Evolutionary conservation across 768 basidiomycete genomes (phyloP).

Genomic region (Xerocomellus intermedius): DNA sequence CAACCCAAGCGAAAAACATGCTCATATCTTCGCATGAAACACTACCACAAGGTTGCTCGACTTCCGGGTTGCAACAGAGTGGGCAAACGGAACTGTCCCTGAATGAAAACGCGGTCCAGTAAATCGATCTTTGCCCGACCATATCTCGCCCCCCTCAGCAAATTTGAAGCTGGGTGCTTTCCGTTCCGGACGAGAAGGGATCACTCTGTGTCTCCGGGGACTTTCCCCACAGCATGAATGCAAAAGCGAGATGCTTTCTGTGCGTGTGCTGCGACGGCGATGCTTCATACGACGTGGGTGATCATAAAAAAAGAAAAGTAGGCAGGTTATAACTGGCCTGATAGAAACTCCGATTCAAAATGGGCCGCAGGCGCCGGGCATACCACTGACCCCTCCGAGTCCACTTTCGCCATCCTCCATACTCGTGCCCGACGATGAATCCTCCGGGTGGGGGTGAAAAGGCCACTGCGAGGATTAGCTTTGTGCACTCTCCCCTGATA

Average conservation of each 20-base stretch:
- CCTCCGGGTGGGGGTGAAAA: constrained; percentile 14
- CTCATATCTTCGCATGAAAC: constrained; percentile 77
- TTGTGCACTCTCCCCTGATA: constrained; percentile 26
- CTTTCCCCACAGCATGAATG: constrained; percentile 82
- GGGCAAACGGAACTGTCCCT: constrained; percentile 43
- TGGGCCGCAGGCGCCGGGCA: not conserved
- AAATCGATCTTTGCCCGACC: constrained; percentile 49
- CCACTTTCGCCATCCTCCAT: not conserved
- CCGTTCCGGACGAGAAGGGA: constrained; percentile 54
- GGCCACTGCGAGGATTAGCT: constrained; percentile 15
- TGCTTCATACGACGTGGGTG: constrained; percentile 66
- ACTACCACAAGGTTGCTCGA: constrained; percentile 39
- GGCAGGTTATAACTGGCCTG: constrained; percentile 1
- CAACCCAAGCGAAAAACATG: constrained; percentile 48
- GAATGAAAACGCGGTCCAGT: constrained; percentile 28
- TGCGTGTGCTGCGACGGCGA: constrained; percentile 83
- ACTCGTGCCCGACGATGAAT: constrained; percentile 15
- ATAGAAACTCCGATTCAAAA: constrained; percentile 26
- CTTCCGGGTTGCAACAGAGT: constrained; percentile 53
- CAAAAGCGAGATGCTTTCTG: constrained; percentile 52
- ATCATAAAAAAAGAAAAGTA: constrained; percentile 26
- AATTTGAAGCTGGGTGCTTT: constrained; percentile 76
- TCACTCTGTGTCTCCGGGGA: constrained; percentile 85
- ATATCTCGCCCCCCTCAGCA: constrained; percentile 54
- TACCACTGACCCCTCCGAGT: not conserved